These are phyloP conservation scores for Dryadomyces quercus-mongolicae DNA, from an alignment of 2,329 filamentous ascomycete genomes.

Conservation along the genomic window DNA sequence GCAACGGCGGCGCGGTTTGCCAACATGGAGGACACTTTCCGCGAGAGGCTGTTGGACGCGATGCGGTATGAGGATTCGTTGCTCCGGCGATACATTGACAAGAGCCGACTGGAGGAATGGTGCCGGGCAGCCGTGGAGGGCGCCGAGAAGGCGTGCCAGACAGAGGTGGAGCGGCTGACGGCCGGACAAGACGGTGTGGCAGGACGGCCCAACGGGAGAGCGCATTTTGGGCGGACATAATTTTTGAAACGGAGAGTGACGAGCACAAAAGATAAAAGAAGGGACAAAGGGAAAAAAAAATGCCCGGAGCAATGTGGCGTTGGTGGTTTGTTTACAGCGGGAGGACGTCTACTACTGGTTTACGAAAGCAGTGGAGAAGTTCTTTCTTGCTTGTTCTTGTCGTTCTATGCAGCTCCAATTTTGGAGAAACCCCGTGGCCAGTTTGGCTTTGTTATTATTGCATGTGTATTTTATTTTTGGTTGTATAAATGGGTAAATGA, in stretches of 20 bases:
- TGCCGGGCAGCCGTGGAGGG: conserved; percentile 15
- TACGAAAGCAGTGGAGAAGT: not conserved
- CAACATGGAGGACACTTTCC: conserved; percentile 49
- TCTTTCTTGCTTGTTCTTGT: not conserved
- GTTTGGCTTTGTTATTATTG: no score
- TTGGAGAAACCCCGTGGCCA: no score
- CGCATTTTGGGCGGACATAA: not conserved
- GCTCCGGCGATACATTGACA: conserved; percentile 53
- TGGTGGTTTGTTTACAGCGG: not conserved
- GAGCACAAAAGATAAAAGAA: not conserved
- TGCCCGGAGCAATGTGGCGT: not conserved
- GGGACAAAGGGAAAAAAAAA: not conserved
- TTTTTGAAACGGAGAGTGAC: not conserved
- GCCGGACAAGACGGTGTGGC: not conserved
- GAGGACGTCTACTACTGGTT: not conserved
- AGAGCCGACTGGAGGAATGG: conserved; percentile 61
- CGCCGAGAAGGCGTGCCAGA: conserved; percentile 17
- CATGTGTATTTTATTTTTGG: no score
- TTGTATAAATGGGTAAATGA: no score
- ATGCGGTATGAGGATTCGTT: conserved; percentile 60
- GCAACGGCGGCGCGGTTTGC: conserved; percentile 30
- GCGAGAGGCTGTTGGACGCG: conserved; percentile 56
- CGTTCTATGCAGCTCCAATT: no score
- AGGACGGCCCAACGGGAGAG: not conserved
- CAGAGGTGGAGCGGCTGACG: conserved; percentile 12